Evolutionary conservation across 2,329 filamentous ascomycete genomes (phyloP).

Genomic region (Ilyonectria destructans): DNA sequence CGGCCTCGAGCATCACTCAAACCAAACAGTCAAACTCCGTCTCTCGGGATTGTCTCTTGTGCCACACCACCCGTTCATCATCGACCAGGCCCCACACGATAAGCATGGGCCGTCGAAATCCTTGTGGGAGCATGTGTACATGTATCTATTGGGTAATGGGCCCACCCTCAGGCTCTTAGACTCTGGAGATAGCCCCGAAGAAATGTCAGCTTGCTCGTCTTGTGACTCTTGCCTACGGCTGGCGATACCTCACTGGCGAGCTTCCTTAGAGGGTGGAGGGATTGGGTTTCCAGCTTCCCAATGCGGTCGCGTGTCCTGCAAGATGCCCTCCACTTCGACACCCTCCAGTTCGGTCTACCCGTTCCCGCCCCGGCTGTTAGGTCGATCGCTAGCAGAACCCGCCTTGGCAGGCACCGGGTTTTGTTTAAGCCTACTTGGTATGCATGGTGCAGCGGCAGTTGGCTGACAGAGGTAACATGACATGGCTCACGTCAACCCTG

Average conservation of each 20-base stretch:
- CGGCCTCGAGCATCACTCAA: background rate
- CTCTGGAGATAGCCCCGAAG: constrained; percentile 2
- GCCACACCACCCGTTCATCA: constrained; percentile 14
- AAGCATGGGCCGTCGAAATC: constrained; percentile 23
- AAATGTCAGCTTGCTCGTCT: background rate
- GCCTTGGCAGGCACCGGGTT: constrained; percentile 21
- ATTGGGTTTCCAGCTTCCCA: constrained; percentile 18
- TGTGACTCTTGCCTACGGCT: background rate
- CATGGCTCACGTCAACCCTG: background rate
- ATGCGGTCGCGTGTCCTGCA: constrained; percentile 11
- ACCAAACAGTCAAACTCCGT: background rate
- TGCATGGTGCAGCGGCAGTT: constrained; percentile 24
- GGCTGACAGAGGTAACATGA: background rate
- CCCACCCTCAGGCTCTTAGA: constrained; percentile 4
- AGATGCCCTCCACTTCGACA: background rate
- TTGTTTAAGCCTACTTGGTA: constrained; percentile 15
- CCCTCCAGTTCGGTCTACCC: background rate
- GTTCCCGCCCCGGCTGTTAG: constrained; percentile 16
- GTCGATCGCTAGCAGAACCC: constrained; percentile 24
- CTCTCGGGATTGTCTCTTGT: background rate
- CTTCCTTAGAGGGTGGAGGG: constrained; percentile 9
- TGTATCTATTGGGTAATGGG: constrained; percentile 29
- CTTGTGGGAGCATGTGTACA: constrained; percentile 24
- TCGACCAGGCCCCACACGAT: constrained; percentile 20
- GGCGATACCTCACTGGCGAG: constrained; percentile 10